These are phyloP conservation scores for Scorias spongiosa DNA, from an alignment of 2,329 filamentous ascomycete genomes.

Conservation along the genomic window DNA sequence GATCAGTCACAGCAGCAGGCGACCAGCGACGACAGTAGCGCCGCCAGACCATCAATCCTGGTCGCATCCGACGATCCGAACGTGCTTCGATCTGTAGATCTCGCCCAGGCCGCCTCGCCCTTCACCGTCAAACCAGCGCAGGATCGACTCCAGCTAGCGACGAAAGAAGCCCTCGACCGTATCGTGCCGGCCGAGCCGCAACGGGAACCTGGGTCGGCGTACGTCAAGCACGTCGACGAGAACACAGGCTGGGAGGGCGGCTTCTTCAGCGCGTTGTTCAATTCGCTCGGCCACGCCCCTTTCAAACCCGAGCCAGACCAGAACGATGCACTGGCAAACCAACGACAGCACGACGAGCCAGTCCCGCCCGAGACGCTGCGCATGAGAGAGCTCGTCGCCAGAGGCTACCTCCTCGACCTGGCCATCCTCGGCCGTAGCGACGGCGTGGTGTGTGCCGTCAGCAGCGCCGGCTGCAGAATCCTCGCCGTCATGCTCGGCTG, in stretches of 20 bases:
- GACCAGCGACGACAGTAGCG: conserved; percentile 59
- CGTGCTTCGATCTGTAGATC: conserved; percentile 52
- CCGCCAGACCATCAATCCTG: conserved; percentile 50
- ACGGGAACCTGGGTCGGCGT: conserved; percentile 31
- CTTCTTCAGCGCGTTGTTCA: conserved; percentile 71
- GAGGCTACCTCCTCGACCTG: conserved; percentile 72
- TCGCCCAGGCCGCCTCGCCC: conserved; percentile 28
- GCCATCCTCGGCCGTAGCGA: conserved; percentile 56
- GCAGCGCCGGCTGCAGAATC: conserved; percentile 50
- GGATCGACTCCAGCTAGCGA: conserved; percentile 60
- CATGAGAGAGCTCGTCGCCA: conserved; percentile 57
- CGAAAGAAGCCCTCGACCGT: conserved; percentile 38
- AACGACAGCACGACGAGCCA: background rate
- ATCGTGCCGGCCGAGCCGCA: conserved; percentile 12
- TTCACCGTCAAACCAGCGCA: conserved; percentile 43
- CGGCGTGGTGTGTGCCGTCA: conserved; percentile 61
- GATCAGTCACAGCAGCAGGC: conserved; percentile 10
- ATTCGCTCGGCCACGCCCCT: conserved; percentile 45
- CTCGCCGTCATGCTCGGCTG: conserved; percentile 79
- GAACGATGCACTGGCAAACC: conserved; percentile 1
- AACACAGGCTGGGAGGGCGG: conserved; percentile 77
- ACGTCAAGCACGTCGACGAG: conserved; percentile 57
- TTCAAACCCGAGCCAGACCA: conserved; percentile 9
- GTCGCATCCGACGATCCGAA: conserved; percentile 71
- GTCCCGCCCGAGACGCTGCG: conserved; percentile 37